phyloP scores from a whole-genome alignment of 179 eudicot species.

The Silene noctiflora region DNA sequence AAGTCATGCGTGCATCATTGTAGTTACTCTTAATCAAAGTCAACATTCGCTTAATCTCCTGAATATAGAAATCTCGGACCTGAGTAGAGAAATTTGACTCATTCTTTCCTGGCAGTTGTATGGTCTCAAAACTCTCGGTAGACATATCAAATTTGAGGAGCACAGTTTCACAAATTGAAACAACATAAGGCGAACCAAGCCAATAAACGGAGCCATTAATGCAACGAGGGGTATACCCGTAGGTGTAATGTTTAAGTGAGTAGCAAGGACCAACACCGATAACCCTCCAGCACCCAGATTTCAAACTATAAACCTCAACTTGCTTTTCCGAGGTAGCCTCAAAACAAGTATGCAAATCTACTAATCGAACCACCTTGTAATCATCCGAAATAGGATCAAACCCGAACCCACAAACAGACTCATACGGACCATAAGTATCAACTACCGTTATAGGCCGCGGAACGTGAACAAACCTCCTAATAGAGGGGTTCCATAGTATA shows the following conservation, averaged over 20 bases:
- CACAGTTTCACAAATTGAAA: background rate
- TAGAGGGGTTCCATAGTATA: conserved; percentile 5
- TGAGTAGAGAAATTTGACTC: too few species aligned
- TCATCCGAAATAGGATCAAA: background rate
- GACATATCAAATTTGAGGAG: conserved; percentile 6
- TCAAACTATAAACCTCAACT: conserved; percentile 1
- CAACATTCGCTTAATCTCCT: background rate
- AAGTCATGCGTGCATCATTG: background rate
- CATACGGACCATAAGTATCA: background rate
- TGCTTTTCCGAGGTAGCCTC: too few species aligned
- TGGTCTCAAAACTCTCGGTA: background rate
- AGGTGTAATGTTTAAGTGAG: background rate
- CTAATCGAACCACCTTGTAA: background rate
- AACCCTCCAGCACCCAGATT: background rate
- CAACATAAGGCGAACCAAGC: background rate
- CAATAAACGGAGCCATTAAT: background rate
- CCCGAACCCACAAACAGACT: conserved; percentile 3
- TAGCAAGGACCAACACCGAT: background rate
- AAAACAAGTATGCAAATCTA: too few species aligned
- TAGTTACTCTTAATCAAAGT: background rate
- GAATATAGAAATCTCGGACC: too few species aligned
- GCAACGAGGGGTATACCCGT: background rate
- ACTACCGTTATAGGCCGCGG: background rate
- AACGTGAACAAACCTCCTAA: background rate
- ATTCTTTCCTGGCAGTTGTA: too few species aligned